These are phyloP conservation scores for Aspergillus steynii DNA, from an alignment of 495 filamentous ascomycete genomes.

Conservation along the genomic window DNA sequence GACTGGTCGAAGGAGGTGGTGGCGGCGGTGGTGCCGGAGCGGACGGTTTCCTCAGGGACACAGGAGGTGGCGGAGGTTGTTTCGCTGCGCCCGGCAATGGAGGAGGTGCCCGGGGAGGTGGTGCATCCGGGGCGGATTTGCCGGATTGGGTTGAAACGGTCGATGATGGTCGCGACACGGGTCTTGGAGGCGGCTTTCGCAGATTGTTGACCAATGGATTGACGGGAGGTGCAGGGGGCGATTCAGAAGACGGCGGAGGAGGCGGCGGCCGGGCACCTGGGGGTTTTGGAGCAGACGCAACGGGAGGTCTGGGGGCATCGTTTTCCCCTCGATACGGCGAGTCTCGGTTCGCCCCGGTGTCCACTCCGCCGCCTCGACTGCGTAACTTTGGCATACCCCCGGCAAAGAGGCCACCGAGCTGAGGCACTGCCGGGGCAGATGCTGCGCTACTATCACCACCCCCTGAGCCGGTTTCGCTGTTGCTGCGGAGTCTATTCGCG, in stretches of 20 bases:
- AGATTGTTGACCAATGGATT: slow-evolving; percentile 62
- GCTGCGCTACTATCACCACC: slow-evolving; percentile 39
- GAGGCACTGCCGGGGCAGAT: slow-evolving; percentile 63
- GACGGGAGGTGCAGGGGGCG: slow-evolving; percentile 49
- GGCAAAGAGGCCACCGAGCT: slow-evolving; percentile 86
- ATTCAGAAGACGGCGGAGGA: slow-evolving; percentile 55
- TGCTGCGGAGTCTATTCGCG: slow-evolving; percentile 70
- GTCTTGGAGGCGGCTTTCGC: slow-evolving; percentile 56
- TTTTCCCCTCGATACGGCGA: slow-evolving; percentile 80
- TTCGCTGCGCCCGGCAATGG: slow-evolving; percentile 59
- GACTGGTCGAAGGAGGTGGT: slow-evolving; percentile 41
- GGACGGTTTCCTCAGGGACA: slow-evolving; percentile 45
- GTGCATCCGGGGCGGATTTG: slow-evolving; percentile 49
- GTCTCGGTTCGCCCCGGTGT: slow-evolving; percentile 80
- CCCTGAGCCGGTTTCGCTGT: slow-evolving; percentile 67
- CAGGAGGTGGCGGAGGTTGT: slow-evolving; percentile 44
- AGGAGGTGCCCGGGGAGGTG: slow-evolving; percentile 65
- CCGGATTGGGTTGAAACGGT: slow-evolving; percentile 48
- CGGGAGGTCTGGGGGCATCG: slow-evolving; percentile 65
- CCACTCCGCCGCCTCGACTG: slow-evolving; percentile 85
- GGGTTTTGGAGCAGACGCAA: slow-evolving; percentile 60
- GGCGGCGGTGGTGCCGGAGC: slow-evolving; percentile 44
- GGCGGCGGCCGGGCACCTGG: slow-evolving; percentile 55
- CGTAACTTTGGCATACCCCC: slow-evolving; percentile 94
- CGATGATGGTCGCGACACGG: slow-evolving; percentile 54